Base-by-base conservation (phyloP, 306 rosid genomes). In the Delonix regia region DNA sequence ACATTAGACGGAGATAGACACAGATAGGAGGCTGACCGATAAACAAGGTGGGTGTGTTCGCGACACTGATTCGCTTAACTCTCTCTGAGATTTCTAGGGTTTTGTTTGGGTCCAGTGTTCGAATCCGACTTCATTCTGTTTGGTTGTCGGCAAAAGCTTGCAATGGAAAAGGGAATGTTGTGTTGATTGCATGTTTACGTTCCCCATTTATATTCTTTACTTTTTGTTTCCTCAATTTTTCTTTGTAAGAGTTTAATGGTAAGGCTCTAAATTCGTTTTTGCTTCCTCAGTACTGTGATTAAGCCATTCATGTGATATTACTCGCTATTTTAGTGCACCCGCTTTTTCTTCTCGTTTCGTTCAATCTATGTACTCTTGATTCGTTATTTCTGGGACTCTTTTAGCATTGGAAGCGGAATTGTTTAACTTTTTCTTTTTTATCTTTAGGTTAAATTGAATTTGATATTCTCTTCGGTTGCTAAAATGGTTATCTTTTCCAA, bases 11-110 rank as follows among this genome's bases (percentile, higher is more conserved):
- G 24, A 33, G 45, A 18, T 61, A n/a, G 49, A 71, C 30, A 25
- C 15, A 48, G 59, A 70, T 16, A 7, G 18, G 75, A 66, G 57
- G 68, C 74, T 53, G 81, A 56, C 49, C 68, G 53, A 28, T 70
- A 67, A 65, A 64, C 63, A 34, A 64, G 81, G 81, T 52, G 63
- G 4, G 27, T 63, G 16, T 18, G 69, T 34, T 36, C 9, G 49
- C 16, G 27, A 36, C 30, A 19, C 70, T 64, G 28, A 19, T 36
- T 76, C 64, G 42, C 55, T 36, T 39, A 34, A 9, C 34, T 77
- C 62, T 19, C 19, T 10, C 16, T 38, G 0, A 12, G 48, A 53
- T 25, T 77, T 39, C 9, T 77, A 76, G 71, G 73, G 73, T 76
- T 74, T 41, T 27, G 22, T 63, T 57, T 57, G 78, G 36, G 22